phyloP scores from a whole-genome alignment of 1,284 basidiomycete genomes.

The Anthracocystis walkeri region DNA sequence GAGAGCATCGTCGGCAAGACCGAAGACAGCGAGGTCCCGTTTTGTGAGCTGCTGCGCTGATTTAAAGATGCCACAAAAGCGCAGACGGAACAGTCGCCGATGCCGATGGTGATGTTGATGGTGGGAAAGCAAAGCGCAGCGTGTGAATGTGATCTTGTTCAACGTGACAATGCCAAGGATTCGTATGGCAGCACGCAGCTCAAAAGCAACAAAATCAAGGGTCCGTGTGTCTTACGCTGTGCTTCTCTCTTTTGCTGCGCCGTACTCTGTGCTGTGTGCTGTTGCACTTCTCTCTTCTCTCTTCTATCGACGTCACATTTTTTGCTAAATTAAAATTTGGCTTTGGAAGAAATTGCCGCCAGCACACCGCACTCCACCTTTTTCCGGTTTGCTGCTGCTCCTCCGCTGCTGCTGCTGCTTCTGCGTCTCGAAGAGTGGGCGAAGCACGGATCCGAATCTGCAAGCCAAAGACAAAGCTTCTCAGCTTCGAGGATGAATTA shows the following conservation, averaged over 20 bases:
- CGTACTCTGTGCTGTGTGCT: background rate
- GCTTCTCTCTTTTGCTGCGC: background rate
- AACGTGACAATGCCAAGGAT: background rate
- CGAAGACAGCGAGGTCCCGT: background rate
- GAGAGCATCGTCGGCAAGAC: constrained; percentile 22
- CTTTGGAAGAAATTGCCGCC: background rate
- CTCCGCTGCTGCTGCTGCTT: background rate
- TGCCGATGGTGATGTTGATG: background rate
- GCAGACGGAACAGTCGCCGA: background rate
- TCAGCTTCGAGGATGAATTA: background rate
- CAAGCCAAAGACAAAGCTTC: background rate
- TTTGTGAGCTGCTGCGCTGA: background rate
- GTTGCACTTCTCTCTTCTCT: background rate
- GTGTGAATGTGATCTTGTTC: constrained; percentile 3
- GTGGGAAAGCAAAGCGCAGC: background rate
- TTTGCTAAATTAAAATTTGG: constrained; percentile 6
- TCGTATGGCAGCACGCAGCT: background rate
- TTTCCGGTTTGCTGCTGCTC: background rate
- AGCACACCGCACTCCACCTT: constrained; percentile 16
- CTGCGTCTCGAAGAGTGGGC: background rate
- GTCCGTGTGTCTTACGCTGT: constrained; percentile 10
- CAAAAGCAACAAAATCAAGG: constrained; percentile 9
- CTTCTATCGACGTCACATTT: constrained; percentile 7
- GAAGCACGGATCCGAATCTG: constrained; percentile 15
- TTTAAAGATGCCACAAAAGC: background rate